Base-by-base conservation (phyloP, 768 basidiomycete species). In the Baorangia bicolor region DNA sequence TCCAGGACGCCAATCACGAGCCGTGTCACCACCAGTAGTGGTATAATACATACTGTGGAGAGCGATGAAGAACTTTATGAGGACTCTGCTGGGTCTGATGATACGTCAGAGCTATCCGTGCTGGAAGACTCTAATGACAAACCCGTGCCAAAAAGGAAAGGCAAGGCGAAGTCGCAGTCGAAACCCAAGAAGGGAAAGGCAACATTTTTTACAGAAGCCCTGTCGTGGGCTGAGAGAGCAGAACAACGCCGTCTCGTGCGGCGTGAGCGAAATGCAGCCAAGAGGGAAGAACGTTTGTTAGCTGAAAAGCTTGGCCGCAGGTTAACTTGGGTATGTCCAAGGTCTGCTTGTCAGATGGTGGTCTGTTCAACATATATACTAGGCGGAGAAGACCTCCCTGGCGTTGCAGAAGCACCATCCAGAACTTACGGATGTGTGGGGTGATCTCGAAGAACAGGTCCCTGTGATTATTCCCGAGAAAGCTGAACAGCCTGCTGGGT, bases 391-490 rank as follows among this genome's bases (percentile, higher is more conserved):
- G 65, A 77, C 82, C 1, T 78, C 84, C 6, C 63, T 91, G 37
- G 81, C 83, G 14, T 70, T 94, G 30, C 76, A 79, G 25, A 80
- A 74, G 63, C 77, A 89, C 66, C 95, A 96, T 67, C 86, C 88
- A 2, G 93, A 96, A 64, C 80, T 97, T 33, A 75, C 71, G 53
- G 81, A 87, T 69, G 86, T 92, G 35, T 98, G 96, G 95, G 92
- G 92, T 25, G 87, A 98, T 64, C 71, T 97, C 9, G 82, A 88
- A 66, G 75, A 78, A 23, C 80, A 75, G 21, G 78, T 88, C 51
- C 78, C 82, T 1, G 75, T 88, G 43, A 74, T 84, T 53, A 73
- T 78, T 30, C 92, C 94, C 2, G 73, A 81, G 48, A 82, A 84
- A 63, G 90, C 88, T 44, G 81, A 82, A 28, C 94, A 95, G 54